These are phyloP conservation scores for Chytridium lagenaria DNA, from an alignment of 371 early-diverging fungal genomes.

Conservation along the genomic window DNA sequence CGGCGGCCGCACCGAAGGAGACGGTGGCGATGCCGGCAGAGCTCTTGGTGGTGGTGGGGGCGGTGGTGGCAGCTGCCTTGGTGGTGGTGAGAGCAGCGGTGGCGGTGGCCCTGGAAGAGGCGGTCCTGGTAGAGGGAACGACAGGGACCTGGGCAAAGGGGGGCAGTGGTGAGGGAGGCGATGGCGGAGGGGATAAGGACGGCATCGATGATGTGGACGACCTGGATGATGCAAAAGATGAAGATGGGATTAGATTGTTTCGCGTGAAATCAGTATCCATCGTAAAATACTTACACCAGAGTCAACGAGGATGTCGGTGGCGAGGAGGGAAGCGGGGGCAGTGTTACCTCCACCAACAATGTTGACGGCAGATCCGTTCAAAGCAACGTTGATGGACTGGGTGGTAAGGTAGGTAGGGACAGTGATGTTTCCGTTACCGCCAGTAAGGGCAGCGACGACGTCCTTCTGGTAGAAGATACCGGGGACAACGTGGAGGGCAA, in stretches of 20 bases:
- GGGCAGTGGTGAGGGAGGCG: too few relatives aligned
- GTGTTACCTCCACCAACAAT: conserved; percentile 41
- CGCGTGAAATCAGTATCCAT: too few relatives aligned
- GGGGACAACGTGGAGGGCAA: conserved; percentile 39
- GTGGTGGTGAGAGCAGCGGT: neutral
- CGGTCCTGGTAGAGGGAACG: neutral
- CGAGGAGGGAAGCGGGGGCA: conserved; percentile 39
- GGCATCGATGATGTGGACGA: too few relatives aligned
- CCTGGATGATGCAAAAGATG: too few relatives aligned
- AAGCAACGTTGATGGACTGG: conserved; percentile 22
- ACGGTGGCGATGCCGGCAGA: conserved; percentile 5
- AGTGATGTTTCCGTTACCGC: conserved; percentile 27
- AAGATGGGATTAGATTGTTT: too few relatives aligned
- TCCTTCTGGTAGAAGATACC: conserved; percentile 33
- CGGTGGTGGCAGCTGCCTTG: neutral
- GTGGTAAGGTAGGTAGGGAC: neutral
- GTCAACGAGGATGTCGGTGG: conserved; percentile 42
- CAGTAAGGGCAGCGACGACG: conserved; percentile 29
- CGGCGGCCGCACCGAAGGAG: conserved; percentile 5
- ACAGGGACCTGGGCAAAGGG: too few relatives aligned
- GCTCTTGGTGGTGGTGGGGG: neutral
- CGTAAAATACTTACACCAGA: too few relatives aligned
- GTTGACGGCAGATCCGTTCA: conserved; percentile 24
- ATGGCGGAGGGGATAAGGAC: too few relatives aligned
- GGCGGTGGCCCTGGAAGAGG: neutral